Evolutionary conservation across 2,329 filamentous ascomycete genomes (phyloP), one percentile per base, ranked within the genome.

Genomic region (Harringtonia lauricola): DNA sequence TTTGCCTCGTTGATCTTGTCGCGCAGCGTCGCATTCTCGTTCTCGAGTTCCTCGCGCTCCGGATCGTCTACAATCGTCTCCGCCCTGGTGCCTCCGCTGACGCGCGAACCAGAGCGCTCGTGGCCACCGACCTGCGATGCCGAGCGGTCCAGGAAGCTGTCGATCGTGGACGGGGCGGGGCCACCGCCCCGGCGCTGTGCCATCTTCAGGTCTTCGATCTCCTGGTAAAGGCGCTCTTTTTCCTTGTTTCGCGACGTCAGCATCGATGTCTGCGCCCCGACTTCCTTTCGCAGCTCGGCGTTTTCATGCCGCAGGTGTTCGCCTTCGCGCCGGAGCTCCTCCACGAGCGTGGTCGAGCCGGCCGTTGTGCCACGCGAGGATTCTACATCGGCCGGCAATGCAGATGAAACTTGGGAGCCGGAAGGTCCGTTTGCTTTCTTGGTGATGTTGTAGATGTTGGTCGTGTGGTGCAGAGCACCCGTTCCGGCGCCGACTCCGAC

Each of bases 251-350:
- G 77, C 30, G 92, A 96, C 1, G 90, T 95, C 29, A 98, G 74
- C 87, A 98, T 96, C 0, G 89, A 95, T 1, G 89, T 94, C 60
- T 98, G 92, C 3, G 92, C 92, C 48, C 89, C 87, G 26, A 96
- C 85, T 61, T 96, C 89, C 43, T 89, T 83, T 42, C 90, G 79
- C 28, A 98, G 64, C 59, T 95, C 90, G 3, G 87, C 86, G 55
- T 95, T 96, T 57, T 96, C 90, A 57, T 90, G 87, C 41, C 86
- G 82, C 24, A 96, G 67, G 52, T 94, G 83, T 49, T 87, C 83
- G 44, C 73, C 74, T 54, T 82, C 78, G 5, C 71, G 68, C 10
- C 75, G 72, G 8, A 87, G 65, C 48, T 95, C 87, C n/a, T 92
- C 84, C 12, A 86, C 74, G 2, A 88, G 74, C 9, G 77, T 84